Percentiles rank a stretch among this genome's conserved stretches.
phyloP scores from a whole-genome alignment of 108 stramenopile genomes.

The Chaetoceros muelleri region DNA sequence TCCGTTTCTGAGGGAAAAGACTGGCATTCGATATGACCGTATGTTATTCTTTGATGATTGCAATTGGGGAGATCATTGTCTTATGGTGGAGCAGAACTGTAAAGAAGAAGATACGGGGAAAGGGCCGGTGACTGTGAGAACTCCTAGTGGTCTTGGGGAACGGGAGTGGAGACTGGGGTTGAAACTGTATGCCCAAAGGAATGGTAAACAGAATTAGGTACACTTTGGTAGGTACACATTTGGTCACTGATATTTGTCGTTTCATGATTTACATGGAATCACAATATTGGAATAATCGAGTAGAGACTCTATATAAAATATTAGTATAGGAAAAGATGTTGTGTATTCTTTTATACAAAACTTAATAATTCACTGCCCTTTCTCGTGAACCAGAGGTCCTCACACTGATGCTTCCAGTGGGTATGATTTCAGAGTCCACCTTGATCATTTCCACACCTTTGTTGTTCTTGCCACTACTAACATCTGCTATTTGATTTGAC shows the following conservation, averaged over 20 bases:
- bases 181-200: slow-evolving; percentile 31
- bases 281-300: no score
- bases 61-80: slow-evolving; percentile 83
- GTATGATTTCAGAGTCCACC: background rate
- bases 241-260: no score
- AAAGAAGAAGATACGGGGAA: slow-evolving; percentile 42
- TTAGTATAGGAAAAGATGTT: no score
- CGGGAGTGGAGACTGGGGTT: slow-evolving; percentile 57
- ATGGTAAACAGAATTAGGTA: background rate
- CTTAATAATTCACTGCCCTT: no score
- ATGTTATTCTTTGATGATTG: slow-evolving; percentile 97
- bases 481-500: background rate
- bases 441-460: background rate
- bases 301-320: no score
- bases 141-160: slow-evolving; percentile 46
- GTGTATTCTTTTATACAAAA: no score
- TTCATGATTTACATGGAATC: no score
- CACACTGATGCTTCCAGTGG: background rate
- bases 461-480: background rate
- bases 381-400: background rate
- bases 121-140: slow-evolving; percentile 48
- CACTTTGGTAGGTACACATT: no score
- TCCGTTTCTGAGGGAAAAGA: slow-evolving; percentile 60
- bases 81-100: slow-evolving; percentile 61
- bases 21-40: slow-evolving; percentile 72